Evolutionary conservation across 1,284 basidiomycete species (phyloP), one percentile per base, ranked within the genome.

Genomic region (Ceratobasidium theobromae): DNA sequence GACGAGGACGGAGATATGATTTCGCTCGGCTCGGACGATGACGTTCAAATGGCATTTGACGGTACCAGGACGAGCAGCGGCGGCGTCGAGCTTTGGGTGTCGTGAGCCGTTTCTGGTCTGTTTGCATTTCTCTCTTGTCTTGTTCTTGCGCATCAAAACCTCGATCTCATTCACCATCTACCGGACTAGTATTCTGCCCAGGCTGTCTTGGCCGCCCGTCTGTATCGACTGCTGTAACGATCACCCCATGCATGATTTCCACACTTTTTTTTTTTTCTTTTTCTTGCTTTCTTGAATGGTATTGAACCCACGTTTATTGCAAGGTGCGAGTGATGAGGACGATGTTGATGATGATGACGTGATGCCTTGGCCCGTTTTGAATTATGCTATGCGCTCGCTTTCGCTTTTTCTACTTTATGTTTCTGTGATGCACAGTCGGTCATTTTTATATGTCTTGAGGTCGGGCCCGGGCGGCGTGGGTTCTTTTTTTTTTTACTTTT

Each of bases 1-100:
- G 93, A 95, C 76, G 93, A 95, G 74, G 92, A 95, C 72, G 91
- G 91, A n/a, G 93, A 95, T 75, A 80, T 91, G 81, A 85, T 95
- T 53, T 87, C 86, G 40, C 81, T 95, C 69, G 88, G 87, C 30
- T 92, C 89, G 54, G 93, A 91, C 53, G 93, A 95, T 74, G 93
- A 95, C 74, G 88, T 94, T 21, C 88, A 90, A 70, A 92, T 94
- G 85, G 91, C 93, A 51, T 93, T 94, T 71, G 91, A 93, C 38
- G 60, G 60, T 8, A 64, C 60, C 1, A 52, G 60, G 49, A 64
- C 60, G 27, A 27, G 14, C 30, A 64, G 60, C 35, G 60, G 60
- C 4, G 60, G 60, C n/a, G 60, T 64, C 25, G 60, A 64, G 60
- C 49, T 64, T 18, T 64, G 60, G 60, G 60, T 64, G 27, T 64